A percentile compares a stretch with the other conserved stretches of the same genome.
Evolutionary conservation across 805 yeast genomes (phyloP).

Genomic region (Saccharomycopsis microspora): DNA sequence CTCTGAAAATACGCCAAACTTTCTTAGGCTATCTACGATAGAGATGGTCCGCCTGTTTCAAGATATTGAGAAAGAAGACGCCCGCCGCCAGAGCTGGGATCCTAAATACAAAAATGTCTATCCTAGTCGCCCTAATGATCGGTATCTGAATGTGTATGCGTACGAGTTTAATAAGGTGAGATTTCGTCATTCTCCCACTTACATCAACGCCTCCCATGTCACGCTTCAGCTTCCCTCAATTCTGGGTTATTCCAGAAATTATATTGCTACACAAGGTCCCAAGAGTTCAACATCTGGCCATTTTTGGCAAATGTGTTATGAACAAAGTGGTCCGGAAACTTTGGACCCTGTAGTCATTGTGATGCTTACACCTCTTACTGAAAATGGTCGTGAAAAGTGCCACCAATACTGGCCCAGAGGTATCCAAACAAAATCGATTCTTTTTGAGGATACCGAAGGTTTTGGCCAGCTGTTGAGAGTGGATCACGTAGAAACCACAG

Average conservation of each 20-base stretch:
- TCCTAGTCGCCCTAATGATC: no score
- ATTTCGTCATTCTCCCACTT: constrained; percentile 30
- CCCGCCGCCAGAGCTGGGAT: no score
- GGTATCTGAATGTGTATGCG: no score
- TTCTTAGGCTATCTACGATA: no score
- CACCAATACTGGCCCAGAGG: constrained; percentile 65
- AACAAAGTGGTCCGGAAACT: constrained; percentile 45
- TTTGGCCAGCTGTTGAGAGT: constrained; percentile 1
- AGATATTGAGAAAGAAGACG: no score
- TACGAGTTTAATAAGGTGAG: no score
- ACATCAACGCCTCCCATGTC: constrained; percentile 78
- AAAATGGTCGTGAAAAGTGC: constrained; percentile 66
- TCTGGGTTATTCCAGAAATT: constrained; percentile 20
- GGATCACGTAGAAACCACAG: neutral
- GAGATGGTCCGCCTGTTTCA: no score
- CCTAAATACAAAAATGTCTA: no score
- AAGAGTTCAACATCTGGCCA: constrained; percentile 60
- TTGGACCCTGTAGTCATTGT: constrained; percentile 35
- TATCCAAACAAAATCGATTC: constrained; percentile 22
- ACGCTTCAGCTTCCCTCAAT: constrained; percentile 23
- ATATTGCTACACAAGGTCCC: constrained; percentile 77
- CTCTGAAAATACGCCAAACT: no score
- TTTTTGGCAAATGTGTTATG: constrained; percentile 80
- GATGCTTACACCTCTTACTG: constrained; percentile 69
- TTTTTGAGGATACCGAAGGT: constrained; percentile 3